A percentile compares a stretch with the other conserved stretches of the same genome.
These are phyloP conservation scores for Ganoderma sinense DNA, from an alignment of 1,284 basidiomycete species.

Conservation along the genomic window DNA sequence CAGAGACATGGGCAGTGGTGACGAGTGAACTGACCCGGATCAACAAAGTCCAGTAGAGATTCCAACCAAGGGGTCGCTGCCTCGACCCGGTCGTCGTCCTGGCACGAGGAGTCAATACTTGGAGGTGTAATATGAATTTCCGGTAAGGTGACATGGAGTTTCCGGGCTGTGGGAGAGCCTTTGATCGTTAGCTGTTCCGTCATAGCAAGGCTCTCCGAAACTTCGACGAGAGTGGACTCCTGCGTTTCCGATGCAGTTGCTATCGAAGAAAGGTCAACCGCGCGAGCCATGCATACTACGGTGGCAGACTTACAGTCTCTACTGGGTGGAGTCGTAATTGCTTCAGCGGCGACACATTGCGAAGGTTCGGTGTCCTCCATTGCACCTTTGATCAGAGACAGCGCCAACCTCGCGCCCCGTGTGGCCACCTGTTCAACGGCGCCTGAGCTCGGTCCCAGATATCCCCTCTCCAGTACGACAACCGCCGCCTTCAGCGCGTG, in stretches of 20 bases:
- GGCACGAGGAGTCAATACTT: background rate
- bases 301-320: background rate
- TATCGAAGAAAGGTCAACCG: background rate
- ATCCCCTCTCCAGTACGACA: background rate
- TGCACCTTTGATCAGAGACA: background rate
- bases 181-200: background rate
- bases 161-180: no score
- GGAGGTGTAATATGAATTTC: background rate
- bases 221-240: background rate
- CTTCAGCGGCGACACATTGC: background rate
- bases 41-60: background rate
- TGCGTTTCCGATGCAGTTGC: background rate
- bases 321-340: background rate
- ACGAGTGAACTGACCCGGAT: background rate
- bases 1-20: background rate
- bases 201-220: background rate
- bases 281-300: background rate
- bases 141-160: background rate
- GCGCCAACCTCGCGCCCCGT: background rate
- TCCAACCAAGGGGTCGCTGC: background rate
- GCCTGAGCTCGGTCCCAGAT: background rate
- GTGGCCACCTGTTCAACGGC: background rate
- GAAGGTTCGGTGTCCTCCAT: background rate
- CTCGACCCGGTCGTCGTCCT: background rate
- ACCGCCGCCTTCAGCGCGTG: background rate